phyloP scores from a whole-genome alignment of 192 early-diverging fungal species.

The Piromyces finnis region DNA sequence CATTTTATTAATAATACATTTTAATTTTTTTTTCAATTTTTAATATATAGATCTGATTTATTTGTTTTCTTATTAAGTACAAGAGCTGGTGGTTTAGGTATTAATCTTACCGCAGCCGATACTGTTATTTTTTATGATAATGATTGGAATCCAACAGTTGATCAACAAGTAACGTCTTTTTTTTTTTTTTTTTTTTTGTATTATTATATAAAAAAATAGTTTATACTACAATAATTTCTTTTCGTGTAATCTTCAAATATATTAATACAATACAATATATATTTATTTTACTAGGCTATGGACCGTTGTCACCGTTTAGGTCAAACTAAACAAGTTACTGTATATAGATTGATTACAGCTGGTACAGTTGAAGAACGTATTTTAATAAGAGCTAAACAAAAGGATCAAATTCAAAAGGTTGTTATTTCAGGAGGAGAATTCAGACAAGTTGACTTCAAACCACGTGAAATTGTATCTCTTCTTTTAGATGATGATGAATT shows the following conservation, averaged over 20 bases:
- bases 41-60: constrained; percentile 36
- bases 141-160: constrained; percentile 81
- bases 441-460: constrained; percentile 64
- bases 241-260: too few species aligned
- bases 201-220: too few species aligned
- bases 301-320: constrained; percentile 72
- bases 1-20: too few species aligned
- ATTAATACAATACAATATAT: too few species aligned
- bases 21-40: background rate
- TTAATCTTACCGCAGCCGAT: constrained; percentile 79
- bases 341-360: constrained; percentile 64
- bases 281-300: constrained; percentile 32
- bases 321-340: constrained; percentile 69
- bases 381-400: constrained; percentile 60
- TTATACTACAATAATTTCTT: too few species aligned
- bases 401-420: constrained; percentile 85
- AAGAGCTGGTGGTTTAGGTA: constrained; percentile 71
- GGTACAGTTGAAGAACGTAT: constrained; percentile 71
- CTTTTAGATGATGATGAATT: constrained; percentile 56
- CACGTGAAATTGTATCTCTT: constrained; percentile 72
- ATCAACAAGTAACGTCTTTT: constrained; percentile 42
- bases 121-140: constrained; percentile 77
- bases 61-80: constrained; percentile 75
- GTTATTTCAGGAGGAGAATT: constrained; percentile 84
- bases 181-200: background rate